Evolutionary conservation across 2,329 filamentous ascomycete genomes (phyloP).

Genomic region (Cadophora sp.): DNA sequence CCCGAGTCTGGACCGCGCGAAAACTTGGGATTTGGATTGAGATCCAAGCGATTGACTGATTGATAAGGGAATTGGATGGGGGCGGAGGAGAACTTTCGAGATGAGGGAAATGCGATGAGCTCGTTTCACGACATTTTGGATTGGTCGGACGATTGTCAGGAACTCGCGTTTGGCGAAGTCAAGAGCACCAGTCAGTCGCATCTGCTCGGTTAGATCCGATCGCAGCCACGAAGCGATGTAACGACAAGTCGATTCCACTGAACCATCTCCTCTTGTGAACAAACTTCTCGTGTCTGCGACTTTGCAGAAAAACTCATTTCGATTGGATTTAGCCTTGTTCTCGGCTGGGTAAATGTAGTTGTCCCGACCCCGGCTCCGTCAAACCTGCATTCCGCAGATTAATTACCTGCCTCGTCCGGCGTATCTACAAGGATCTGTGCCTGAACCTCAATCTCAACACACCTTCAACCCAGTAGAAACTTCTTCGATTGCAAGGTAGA

Average conservation of each 20-base stretch:
- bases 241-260: neutral
- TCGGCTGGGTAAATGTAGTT: neutral
- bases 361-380: neutral
- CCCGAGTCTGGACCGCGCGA: neutral
- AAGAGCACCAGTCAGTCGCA: neutral
- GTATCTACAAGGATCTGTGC: neutral
- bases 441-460: neutral
- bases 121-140: neutral
- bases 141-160: neutral
- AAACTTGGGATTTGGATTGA: neutral
- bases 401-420: neutral
- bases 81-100: neutral
- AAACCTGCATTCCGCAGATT: constrained; percentile 1
- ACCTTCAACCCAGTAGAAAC: neutral
- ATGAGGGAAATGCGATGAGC: neutral
- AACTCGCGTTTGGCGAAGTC: neutral
- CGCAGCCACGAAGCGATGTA: neutral
- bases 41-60: neutral
- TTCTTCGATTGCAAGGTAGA: neutral
- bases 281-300: neutral
- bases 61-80: neutral
- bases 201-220: neutral
- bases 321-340: too few species aligned
- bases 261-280: neutral
- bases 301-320: neutral